Conservation (phyloP, 148 eudicot genomes). For the Salicornia ramosissima region DNA sequence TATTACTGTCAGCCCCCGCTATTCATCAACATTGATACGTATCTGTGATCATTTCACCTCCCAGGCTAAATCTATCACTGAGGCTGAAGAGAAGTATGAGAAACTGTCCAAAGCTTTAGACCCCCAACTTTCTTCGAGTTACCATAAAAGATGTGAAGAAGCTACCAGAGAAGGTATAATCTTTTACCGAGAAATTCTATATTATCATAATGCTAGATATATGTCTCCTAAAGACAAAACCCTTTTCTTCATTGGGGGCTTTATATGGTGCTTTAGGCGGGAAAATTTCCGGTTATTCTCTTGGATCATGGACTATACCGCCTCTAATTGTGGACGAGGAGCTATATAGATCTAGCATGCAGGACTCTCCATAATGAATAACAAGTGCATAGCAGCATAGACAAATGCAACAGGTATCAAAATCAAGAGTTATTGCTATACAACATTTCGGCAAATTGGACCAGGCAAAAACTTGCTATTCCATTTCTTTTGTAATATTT, state of each 20-base stretch:
- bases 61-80: slow-evolving; percentile 70
- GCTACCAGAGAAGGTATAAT: slow-evolving; percentile 86
- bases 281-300: slow-evolving; percentile 56
- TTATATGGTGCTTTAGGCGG: slow-evolving; percentile 51
- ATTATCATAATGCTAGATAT: not conserved
- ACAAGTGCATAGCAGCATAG: not conserved
- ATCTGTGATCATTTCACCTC: not conserved
- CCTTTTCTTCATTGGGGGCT: not conserved
- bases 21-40: not conserved
- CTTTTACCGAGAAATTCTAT: not conserved
- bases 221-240: not conserved
- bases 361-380: slow-evolving; percentile 13
- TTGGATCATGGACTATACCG: slow-evolving; percentile 92
- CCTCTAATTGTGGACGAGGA: slow-evolving; percentile 69
- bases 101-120: slow-evolving; percentile 53
- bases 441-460: not conserved
- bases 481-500: not conserved
- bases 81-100: slow-evolving; percentile 75
- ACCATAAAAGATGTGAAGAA: slow-evolving; percentile 86
- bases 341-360: slow-evolving; percentile 46
- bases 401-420: not conserved
- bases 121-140: slow-evolving; percentile 47
- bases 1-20: not conserved
- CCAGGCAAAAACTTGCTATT: not conserved
- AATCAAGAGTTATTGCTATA: not conserved